phyloP scores from a whole-genome alignment of 371 early-diverging fungal species.

The Mortierella sp. region DNA sequence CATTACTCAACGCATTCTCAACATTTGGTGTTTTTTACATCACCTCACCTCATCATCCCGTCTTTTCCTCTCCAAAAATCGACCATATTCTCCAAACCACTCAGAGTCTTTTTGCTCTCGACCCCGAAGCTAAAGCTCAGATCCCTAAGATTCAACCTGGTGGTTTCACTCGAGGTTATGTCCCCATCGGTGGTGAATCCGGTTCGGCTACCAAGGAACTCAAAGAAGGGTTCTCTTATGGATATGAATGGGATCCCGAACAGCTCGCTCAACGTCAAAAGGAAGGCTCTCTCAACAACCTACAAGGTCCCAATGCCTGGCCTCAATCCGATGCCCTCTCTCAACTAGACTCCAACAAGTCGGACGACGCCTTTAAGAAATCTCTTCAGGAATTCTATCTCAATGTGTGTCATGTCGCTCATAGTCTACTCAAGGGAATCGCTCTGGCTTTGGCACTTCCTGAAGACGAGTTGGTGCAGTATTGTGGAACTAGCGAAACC shows the following conservation, averaged over 20 bases:
- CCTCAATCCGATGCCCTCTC: constrained; percentile 37
- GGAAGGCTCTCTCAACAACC: constrained; percentile 39
- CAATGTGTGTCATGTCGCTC: constrained; percentile 48
- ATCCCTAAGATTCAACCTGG: constrained; percentile 54
- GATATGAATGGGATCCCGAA: constrained; percentile 52
- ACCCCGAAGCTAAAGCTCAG: constrained; percentile 22
- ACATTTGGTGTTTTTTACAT: constrained; percentile 50
- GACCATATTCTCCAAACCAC: constrained; percentile 39
- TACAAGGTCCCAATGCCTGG: constrained; percentile 63
- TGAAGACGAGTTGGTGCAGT: constrained; percentile 38
- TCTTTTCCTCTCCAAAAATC: constrained; percentile 20
- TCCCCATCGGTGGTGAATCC: constrained; percentile 61
- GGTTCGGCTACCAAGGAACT: constrained; percentile 61
- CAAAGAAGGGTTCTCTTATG: constrained; percentile 67
- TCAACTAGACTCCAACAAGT: constrained; percentile 19
- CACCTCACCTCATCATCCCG: constrained; percentile 43
- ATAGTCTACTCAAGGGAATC: constrained; percentile 50
- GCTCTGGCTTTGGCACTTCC: constrained; percentile 33
- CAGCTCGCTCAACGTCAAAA: constrained; percentile 11
- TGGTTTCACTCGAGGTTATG: constrained; percentile 63
- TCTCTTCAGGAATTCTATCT: constrained; percentile 52
- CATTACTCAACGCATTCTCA: constrained; percentile 41
- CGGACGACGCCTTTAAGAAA: constrained; percentile 30
- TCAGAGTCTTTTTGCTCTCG: constrained; percentile 38
- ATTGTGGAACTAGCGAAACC: constrained; percentile 56